Evolutionary conservation across 2,329 filamentous ascomycete genomes (phyloP), one percentile per base, ranked within the genome.

Genomic region (Aspergillus cejpii): DNA sequence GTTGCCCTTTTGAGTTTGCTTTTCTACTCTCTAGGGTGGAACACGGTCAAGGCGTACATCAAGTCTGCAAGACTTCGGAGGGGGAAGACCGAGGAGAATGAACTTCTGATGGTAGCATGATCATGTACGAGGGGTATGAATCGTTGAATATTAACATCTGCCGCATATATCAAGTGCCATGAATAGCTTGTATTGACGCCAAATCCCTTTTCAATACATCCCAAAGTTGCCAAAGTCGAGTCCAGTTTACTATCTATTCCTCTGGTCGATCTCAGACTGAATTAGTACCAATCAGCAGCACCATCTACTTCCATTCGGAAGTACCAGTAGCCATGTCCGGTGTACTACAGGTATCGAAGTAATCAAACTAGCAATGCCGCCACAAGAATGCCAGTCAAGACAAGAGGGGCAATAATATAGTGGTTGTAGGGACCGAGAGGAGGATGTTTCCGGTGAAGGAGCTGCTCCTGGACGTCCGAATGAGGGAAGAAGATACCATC

Each of bases 1-100:
- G 77, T 89, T 57, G 85, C 87, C n/a, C 72, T 81, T 29, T 69
- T 68, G 28, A 79, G 78, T 47, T 69, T 82, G 27, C 62, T 81
- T 59, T 80, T 78, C 72, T 82, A 81, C 71, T 80, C 80, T 68
- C 74, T 82, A 38, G 79, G 79, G 65, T 75, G 77, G 47, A 86
- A 92, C 41, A 83, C 86, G 63, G 70, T 94, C 31, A 34, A 20
- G 6, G 15, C 14, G 10, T 12, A 34, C 11, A 20, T 34, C 11
- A 11, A 20, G 8, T 7, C 31, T 12, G 7, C 17, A 5, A 12
- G 15, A 8, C 14, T 34, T 5, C 17, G 15, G 31, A 19, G 31
- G 1, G 6, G 31, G 1, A 34, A 20, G 31, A 34, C 14, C 6
- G 31, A 34, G 1, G 31, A 34, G 11, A 34, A 20, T 34, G 31